Evolutionary conservation across 78 protist species (phyloP).

Genomic region (Dictyostelium citrinum): DNA sequence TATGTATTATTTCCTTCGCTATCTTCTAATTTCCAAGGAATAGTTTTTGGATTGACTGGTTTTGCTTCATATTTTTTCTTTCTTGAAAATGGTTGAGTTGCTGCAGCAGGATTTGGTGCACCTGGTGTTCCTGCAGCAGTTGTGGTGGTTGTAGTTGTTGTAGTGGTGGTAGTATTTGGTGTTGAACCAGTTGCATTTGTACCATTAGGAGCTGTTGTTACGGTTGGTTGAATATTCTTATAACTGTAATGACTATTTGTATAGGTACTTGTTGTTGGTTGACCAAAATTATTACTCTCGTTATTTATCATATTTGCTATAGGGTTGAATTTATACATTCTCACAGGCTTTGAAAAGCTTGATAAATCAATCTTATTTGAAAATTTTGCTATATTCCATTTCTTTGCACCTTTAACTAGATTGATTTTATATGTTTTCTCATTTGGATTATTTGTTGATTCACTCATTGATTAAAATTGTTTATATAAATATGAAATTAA

Average conservation of each 20-base stretch:
- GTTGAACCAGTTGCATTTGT: background rate
- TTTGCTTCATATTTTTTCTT: conserved; percentile 44
- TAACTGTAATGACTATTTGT: background rate
- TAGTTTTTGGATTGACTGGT: conserved; percentile 55
- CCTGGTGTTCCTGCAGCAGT: background rate
- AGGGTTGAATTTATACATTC: conserved; percentile 55
- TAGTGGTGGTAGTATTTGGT: background rate
- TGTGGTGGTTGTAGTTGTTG: background rate
- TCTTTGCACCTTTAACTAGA: conserved; percentile 33
- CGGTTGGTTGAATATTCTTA: background rate
- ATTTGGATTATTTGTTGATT: background rate
- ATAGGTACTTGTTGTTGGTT: background rate
- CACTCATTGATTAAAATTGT: background rate
- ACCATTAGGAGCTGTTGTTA: background rate
- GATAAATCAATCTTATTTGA: conserved; percentile 48
- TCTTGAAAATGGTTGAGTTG: background rate
- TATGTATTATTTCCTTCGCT: conserved; percentile 20
- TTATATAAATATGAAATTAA: background rate
- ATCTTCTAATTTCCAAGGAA: conserved; percentile 67
- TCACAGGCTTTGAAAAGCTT: conserved; percentile 38
- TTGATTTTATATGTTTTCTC: conserved; percentile 15
- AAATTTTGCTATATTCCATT: conserved; percentile 74
- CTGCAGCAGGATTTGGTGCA: background rate
- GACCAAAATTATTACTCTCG: background rate
- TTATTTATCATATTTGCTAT: background rate